phyloP scores from a whole-genome alignment of 2,329 filamentous ascomycete species.

The Fusarium sp. region DNA sequence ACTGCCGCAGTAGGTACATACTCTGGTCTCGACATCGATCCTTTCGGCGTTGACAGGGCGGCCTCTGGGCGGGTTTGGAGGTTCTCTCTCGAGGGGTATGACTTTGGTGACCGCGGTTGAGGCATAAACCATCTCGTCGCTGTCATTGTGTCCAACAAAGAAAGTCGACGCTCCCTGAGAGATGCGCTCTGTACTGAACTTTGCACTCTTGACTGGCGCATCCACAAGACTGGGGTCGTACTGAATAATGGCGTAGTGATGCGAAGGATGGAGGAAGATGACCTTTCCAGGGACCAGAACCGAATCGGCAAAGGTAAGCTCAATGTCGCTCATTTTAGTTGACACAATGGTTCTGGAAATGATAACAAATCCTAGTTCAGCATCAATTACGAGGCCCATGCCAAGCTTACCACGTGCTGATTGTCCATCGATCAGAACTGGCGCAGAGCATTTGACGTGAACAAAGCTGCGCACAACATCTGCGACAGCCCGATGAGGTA shows the following conservation, averaged over 20 bases:
- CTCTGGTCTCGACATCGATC: slow-evolving; percentile 93
- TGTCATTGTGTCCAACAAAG: slow-evolving; percentile 97
- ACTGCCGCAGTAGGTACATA: slow-evolving; percentile 91
- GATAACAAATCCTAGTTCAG: slow-evolving; percentile 92
- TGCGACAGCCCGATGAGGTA: slow-evolving; percentile 87
- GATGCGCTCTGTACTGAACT: slow-evolving; percentile 83
- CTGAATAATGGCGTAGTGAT: slow-evolving; percentile 95
- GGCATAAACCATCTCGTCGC: slow-evolving; percentile 91
- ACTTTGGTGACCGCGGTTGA: slow-evolving; percentile 97
- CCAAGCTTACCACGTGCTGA: slow-evolving; percentile 81
- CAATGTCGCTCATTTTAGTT: slow-evolving; percentile 96
- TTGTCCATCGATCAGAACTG: slow-evolving; percentile 88
- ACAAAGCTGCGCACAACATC: slow-evolving; percentile 96
- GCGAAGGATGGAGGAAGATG: slow-evolving; percentile 93
- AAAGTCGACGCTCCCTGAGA: slow-evolving; percentile 94
- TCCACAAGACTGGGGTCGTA: slow-evolving; percentile 94
- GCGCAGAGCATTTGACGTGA: slow-evolving; percentile 91
- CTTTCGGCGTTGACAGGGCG: slow-evolving; percentile 96
- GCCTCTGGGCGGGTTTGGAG: slow-evolving; percentile 91
- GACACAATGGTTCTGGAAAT: slow-evolving; percentile 95
- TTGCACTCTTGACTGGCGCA: slow-evolving; percentile 90
- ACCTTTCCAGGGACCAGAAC: slow-evolving; percentile 95
- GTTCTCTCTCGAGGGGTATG: slow-evolving; percentile 92
- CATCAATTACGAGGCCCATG: slow-evolving; percentile 95
- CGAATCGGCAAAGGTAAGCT: slow-evolving; percentile 96